Conservation (phyloP, 352 stramenopile genomes). For the Pythium apleroticum region DNA sequence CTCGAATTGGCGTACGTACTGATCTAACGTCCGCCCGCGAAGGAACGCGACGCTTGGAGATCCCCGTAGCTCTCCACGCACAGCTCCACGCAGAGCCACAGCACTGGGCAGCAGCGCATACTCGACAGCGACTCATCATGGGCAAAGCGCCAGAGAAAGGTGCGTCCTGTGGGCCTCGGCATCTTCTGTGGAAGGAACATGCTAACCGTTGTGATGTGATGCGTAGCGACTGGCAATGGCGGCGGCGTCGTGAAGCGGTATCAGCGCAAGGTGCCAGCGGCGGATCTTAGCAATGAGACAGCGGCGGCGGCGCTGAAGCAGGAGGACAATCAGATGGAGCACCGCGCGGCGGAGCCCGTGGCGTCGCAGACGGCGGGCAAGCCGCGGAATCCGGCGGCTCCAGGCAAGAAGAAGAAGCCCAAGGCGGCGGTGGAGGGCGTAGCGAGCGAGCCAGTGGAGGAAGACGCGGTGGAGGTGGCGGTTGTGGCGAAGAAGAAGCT, state of each 20-base stretch:
- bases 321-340: slow-evolving; percentile 33
- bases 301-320: background rate
- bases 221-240: slow-evolving; percentile 6
- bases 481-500: slow-evolving; percentile 16
- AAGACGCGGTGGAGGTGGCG: background rate
- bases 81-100: background rate
- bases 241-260: slow-evolving; percentile 39
- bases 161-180: slow-evolving; percentile 4
- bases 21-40: slow-evolving; percentile 5
- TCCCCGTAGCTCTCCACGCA: background rate
- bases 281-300: background rate
- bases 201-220: background rate
- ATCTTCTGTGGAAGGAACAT: no score
- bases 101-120: slow-evolving; percentile 1
- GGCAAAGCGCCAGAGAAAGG: slow-evolving; percentile 51
- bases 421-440: background rate
- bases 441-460: background rate
- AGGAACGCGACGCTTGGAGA: slow-evolving; percentile 24
- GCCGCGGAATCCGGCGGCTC: background rate
- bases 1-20: slow-evolving; percentile 4
- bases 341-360: slow-evolving; percentile 17
- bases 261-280: slow-evolving; percentile 43
- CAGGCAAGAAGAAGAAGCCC: slow-evolving; percentile 34
- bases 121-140: slow-evolving; percentile 27
- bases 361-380: slow-evolving; percentile 8